Percentiles rank a stretch among this genome's conserved stretches.
Evolutionary conservation across 352 stramenopile species (phyloP).

Genomic region (Globisporangium radiosum): DNA sequence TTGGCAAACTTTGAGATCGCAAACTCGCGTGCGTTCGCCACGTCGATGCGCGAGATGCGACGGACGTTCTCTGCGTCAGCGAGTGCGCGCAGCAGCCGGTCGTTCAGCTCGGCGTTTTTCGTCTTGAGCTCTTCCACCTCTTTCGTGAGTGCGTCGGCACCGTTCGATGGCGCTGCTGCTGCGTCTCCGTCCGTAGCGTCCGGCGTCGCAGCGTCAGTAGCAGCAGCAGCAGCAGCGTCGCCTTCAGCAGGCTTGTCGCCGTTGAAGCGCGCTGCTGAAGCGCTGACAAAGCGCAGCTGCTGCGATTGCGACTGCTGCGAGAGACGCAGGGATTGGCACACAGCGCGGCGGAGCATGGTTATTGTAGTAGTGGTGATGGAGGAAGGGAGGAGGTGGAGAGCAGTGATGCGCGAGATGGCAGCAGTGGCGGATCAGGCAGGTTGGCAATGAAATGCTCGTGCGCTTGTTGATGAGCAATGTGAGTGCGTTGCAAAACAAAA

Average conservation of each 20-base stretch:
- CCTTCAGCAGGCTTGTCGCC: slow-evolving; percentile 45
- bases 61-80: slow-evolving; percentile 98
- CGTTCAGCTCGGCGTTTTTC: slow-evolving; percentile 79
- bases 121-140: slow-evolving; percentile 64
- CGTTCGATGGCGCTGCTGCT: slow-evolving; percentile 5
- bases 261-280: slow-evolving; percentile 28
- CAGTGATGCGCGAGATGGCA: not conserved
- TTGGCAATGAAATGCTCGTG: not conserved
- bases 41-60: slow-evolving; percentile 90
- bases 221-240: slow-evolving; percentile 12
- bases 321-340: slow-evolving; percentile 23
- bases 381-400: not conserved
- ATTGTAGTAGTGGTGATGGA: not conserved
- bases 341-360: slow-evolving; percentile 53
- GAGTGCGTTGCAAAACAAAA: slow-evolving; percentile 5
- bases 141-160: slow-evolving; percentile 42
- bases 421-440: not conserved
- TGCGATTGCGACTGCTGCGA: slow-evolving; percentile 30
- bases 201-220: not conserved
- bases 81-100: slow-evolving; percentile 85
- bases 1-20: slow-evolving; percentile 97
- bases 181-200: slow-evolving; percentile 8
- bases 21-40: slow-evolving; percentile 92
- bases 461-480: not conserved
- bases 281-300: slow-evolving; percentile 41